Evolutionary conservation across 306 rosid species (phyloP).

Genomic region (Pyrus communis): DNA sequence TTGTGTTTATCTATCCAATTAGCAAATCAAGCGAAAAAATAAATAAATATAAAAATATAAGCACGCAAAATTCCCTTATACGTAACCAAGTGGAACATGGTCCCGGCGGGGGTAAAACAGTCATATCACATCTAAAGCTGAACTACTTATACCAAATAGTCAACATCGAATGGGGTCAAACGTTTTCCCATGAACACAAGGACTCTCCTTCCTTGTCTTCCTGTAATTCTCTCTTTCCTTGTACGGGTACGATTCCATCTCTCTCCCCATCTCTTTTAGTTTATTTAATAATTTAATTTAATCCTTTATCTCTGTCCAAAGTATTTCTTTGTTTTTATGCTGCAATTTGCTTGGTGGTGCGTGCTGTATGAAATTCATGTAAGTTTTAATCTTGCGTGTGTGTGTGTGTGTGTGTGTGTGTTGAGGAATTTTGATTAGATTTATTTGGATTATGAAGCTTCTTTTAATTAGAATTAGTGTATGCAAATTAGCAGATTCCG

Average conservation of each 20-base stretch:
- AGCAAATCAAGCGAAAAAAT: background rate
- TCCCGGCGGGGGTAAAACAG: slow-evolving; percentile 2
- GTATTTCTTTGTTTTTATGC: background rate
- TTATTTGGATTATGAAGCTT: background rate
- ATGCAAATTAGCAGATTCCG: background rate
- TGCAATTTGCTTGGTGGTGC: background rate
- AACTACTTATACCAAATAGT: slow-evolving; percentile 17
- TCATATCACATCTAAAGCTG: background rate
- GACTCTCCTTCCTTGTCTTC: slow-evolving; percentile 2
- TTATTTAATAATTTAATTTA: background rate
- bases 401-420: background rate
- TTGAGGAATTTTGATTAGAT: slow-evolving; percentile 1
- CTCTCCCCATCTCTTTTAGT: background rate
- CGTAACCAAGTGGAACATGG: background rate
- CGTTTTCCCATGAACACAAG: slow-evolving; percentile 19
- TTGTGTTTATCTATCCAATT: background rate
- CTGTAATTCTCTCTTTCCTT: slow-evolving; percentile 13
- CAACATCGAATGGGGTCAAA: slow-evolving; percentile 15
- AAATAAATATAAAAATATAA: background rate
- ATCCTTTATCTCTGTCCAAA: background rate
- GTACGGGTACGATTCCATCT: slow-evolving; percentile 10
- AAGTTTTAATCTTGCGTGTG: background rate
- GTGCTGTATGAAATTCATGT: background rate
- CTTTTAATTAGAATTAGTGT: background rate
- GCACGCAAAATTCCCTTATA: background rate